These are phyloP conservation scores for Alternaria gansuensis DNA, from an alignment of 2,329 filamentous ascomycete genomes.

Conservation along the genomic window DNA sequence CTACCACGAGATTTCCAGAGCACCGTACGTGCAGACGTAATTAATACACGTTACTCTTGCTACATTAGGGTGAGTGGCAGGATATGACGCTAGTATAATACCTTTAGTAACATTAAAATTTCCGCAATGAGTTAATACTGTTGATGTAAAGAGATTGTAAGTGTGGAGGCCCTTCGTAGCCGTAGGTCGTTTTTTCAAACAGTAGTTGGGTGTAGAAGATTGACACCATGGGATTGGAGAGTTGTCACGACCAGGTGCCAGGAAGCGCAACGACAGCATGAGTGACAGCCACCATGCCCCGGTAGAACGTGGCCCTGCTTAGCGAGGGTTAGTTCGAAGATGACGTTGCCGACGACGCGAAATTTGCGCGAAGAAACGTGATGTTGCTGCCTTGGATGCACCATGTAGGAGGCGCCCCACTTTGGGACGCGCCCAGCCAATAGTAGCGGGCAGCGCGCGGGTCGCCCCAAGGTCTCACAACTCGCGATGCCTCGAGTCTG, in stretches of 20 bases:
- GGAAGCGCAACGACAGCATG: not conserved
- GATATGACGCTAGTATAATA: conserved; percentile 3
- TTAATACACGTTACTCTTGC: too few relatives aligned
- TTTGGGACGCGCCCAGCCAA: conserved; percentile 16
- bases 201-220: not conserved
- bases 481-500: conserved; percentile 29
- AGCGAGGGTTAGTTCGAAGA: not conserved
- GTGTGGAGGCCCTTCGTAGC: not conserved
- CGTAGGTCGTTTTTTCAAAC: not conserved
- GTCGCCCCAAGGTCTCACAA: conserved; percentile 32
- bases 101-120: not conserved
- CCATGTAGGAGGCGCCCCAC: conserved; percentile 7
- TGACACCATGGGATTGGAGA: not conserved
- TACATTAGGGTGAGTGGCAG: not conserved
- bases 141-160: not conserved
- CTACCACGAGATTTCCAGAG: too few relatives aligned
- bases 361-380: conserved; percentile 3
- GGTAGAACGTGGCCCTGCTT: not conserved
- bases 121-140: not conserved
- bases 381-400: conserved; percentile 4
- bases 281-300: not conserved
- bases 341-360: conserved; percentile 2
- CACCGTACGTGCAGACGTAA: too few relatives aligned
- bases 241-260: not conserved
- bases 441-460: conserved; percentile 15